A percentile compares a stretch with the other conserved stretches of the same genome.
Evolutionary conservation across 805 yeast species (phyloP).

Genomic region (Ogataea corticis): DNA sequence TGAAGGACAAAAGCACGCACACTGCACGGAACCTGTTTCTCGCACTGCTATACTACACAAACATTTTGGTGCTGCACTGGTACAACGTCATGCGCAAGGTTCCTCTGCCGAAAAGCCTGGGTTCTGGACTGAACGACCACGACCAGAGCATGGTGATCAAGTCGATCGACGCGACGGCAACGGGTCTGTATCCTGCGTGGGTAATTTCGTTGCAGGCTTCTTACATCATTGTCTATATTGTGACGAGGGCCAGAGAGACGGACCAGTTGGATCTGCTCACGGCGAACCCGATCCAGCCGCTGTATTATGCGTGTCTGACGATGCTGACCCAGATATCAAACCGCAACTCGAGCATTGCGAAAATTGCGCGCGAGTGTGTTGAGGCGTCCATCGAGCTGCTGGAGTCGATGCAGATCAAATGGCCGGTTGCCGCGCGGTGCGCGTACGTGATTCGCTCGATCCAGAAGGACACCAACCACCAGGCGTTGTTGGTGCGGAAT

Average conservation of each 20-base stretch:
- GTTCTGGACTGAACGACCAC: background rate
- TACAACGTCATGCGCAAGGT: slow-evolving; percentile 39
- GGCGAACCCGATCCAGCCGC: background rate
- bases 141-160: background rate
- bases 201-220: background rate
- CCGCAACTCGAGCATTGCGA: background rate
- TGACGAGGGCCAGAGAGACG: background rate
- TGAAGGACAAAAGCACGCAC: slow-evolving; percentile 20
- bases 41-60: slow-evolving; percentile 65
- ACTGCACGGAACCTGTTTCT: slow-evolving; percentile 53
- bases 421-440: background rate
- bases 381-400: background rate
- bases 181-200: background rate
- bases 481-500: background rate
- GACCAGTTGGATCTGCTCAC: background rate
- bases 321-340: background rate
- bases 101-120: slow-evolving; percentile 1
- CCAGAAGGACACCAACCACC: background rate
- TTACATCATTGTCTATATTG: background rate
- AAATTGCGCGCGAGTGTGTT: slow-evolving; percentile 1
- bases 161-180: background rate
- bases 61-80: slow-evolving; percentile 65
- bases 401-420: too few species aligned
- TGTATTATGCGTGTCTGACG: background rate
- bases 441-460: background rate